Percentiles rank a stretch among this genome's conserved stretches.
These are phyloP conservation scores for Globisporangium nagaii DNA, from an alignment of 352 stramenopile species.

Conservation along the genomic window DNA sequence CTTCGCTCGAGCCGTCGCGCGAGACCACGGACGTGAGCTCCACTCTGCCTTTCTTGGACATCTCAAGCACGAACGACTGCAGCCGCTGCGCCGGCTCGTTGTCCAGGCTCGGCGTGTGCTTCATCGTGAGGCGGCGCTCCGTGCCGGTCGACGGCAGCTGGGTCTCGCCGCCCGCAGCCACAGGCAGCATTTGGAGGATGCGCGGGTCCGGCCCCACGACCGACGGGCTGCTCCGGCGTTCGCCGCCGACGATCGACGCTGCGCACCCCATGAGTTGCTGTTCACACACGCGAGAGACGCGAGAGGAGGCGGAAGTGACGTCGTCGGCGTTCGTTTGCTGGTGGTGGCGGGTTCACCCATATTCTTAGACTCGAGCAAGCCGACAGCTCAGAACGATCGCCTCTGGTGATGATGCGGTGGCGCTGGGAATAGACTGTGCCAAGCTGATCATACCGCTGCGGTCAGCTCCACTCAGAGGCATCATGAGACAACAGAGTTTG, in stretches of 20 bases:
- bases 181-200: slow-evolving; percentile 3
- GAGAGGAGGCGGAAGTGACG: no score
- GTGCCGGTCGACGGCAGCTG: neutral
- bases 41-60: slow-evolving; percentile 39
- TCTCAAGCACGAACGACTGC: slow-evolving; percentile 43
- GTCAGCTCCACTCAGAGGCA: no score
- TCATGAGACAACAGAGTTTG: no score
- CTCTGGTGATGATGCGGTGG: no score
- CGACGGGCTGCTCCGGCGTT: neutral
- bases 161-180: neutral
- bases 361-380: no score
- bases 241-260: slow-evolving; percentile 14
- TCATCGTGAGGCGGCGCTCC: slow-evolving; percentile 16
- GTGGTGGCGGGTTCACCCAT: no score
- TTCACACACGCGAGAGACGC: no score
- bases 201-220: neutral
- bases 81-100: slow-evolving; percentile 23
- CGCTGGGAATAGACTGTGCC: no score
- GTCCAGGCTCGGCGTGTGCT: slow-evolving; percentile 22
- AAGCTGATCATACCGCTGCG: no score
- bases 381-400: no score
- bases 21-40: slow-evolving; percentile 58
- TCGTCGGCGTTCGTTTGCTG: no score
- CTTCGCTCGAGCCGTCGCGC: slow-evolving; percentile 26
- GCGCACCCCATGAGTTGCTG: slow-evolving; percentile 22